These are phyloP conservation scores for Houttuynia cordata DNA, from an alignment of 164 flowering plant species.

Conservation along the genomic window DNA sequence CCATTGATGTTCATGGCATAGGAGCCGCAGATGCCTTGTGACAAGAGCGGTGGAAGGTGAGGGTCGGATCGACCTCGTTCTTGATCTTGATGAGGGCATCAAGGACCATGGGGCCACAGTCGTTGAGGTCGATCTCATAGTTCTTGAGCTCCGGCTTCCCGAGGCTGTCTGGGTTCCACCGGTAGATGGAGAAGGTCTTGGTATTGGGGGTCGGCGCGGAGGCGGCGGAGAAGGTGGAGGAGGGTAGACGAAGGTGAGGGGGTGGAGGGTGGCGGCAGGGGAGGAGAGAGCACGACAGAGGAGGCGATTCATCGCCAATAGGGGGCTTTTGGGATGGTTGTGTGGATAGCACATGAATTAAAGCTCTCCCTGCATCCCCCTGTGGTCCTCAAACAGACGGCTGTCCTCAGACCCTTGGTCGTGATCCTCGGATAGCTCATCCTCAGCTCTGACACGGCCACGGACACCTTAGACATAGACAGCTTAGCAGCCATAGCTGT, in stretches of 20 bases:
- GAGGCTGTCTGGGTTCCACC: slow-evolving; percentile 86
- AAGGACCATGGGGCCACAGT: slow-evolving; percentile 96
- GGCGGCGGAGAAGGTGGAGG: neutral
- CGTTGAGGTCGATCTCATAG: slow-evolving; percentile 70
- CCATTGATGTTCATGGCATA: slow-evolving; percentile 99
- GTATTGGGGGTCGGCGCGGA: slow-evolving; percentile 14
- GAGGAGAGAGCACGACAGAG: neutral
- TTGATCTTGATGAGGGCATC: slow-evolving; percentile 97
- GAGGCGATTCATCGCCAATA: neutral
- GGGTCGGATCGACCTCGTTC: slow-evolving; percentile 83
- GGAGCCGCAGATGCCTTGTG: slow-evolving; percentile 98
- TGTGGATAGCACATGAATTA: neutral
- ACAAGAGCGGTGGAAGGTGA: slow-evolving; percentile 91
- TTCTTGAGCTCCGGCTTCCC: slow-evolving; percentile 65
- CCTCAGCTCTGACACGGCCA: no score
- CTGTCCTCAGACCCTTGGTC: no score
- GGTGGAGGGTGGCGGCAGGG: slow-evolving; percentile 1
- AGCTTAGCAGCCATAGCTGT: no score
- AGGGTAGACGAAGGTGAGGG: neutral
- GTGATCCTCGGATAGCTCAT: no score
- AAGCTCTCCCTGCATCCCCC: no score
- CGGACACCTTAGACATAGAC: no score
- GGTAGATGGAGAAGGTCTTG: slow-evolving; percentile 87
- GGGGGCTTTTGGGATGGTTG: no score
- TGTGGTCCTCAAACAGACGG: no score